Evolutionary conservation across 2,329 filamentous ascomycete species (phyloP).

Genomic region (Lecanoromycetidae sp.): DNA sequence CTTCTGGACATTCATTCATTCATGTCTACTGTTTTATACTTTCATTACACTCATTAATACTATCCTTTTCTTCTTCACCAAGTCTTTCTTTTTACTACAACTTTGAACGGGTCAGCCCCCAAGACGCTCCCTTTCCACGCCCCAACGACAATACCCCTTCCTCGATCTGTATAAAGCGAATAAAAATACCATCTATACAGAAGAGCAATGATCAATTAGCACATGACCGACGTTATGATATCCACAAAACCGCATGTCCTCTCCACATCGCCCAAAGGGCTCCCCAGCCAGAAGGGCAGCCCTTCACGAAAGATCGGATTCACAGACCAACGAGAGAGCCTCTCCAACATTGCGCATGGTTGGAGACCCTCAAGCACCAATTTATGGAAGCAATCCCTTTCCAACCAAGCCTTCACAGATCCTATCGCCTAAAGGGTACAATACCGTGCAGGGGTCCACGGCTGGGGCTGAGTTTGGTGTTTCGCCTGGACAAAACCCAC

Average conservation of each 20-base stretch:
- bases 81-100: constrained; percentile 12
- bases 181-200: not conserved
- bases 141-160: not conserved
- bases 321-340: constrained; percentile 33
- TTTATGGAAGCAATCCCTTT: constrained; percentile 24
- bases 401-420: constrained; percentile 19
- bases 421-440: constrained; percentile 14
- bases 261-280: constrained; percentile 24
- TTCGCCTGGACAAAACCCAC: not conserved
- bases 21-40: not conserved
- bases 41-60: constrained; percentile 11
- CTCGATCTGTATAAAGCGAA: not conserved
- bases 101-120: not conserved
- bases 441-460: not conserved
- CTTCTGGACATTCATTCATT: not conserved
- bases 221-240: constrained; percentile 10
- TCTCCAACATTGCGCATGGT: constrained; percentile 29
- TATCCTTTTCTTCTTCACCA: constrained; percentile 3
- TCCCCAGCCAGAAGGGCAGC: constrained; percentile 30
- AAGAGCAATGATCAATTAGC: not conserved
- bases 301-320: constrained; percentile 35
- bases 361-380: constrained; percentile 25
- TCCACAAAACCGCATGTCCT: constrained; percentile 21
- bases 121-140: not conserved
- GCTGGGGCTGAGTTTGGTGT: constrained; percentile 1